Evolutionary conservation across 257 asterid species (phyloP).

Genomic region (Perilla frutescens): DNA sequence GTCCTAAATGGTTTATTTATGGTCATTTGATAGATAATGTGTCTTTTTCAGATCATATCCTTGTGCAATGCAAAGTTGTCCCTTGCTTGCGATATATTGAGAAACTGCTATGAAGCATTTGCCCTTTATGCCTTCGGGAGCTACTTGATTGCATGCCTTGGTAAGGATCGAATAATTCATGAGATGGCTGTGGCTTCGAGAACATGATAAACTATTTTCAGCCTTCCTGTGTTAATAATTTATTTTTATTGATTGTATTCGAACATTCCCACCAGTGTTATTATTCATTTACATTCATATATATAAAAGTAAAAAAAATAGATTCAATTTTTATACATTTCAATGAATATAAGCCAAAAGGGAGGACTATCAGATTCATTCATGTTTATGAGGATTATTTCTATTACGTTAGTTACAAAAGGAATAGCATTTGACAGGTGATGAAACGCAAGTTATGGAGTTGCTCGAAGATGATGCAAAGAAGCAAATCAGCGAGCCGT

Average conservation of each 20-base stretch:
- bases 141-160: constrained; percentile 95
- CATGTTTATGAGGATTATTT: constrained; percentile 7
- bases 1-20: not conserved
- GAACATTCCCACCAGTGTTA: not conserved
- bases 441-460: constrained; percentile 63
- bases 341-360: not conserved
- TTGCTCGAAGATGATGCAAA: constrained; percentile 77
- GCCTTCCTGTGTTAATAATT: not conserved
- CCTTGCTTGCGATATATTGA: constrained; percentile 84
- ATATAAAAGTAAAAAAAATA: not conserved
- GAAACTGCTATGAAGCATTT: constrained; percentile 96
- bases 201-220: not conserved
- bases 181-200: not conserved
- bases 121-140: constrained; percentile 96
- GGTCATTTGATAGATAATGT: not conserved
- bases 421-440: constrained; percentile 58
- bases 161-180: constrained; percentile 49
- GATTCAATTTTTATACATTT: not conserved
- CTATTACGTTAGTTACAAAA: constrained; percentile 3
- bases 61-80: constrained; percentile 75
- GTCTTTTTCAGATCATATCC: constrained; percentile 69
- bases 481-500: constrained; percentile 58
- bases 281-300: not conserved
- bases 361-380: not conserved
- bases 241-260: not conserved